phyloP scores from a whole-genome alignment of 2,329 filamentous ascomycete genomes.

The Penicillium paneum region DNA sequence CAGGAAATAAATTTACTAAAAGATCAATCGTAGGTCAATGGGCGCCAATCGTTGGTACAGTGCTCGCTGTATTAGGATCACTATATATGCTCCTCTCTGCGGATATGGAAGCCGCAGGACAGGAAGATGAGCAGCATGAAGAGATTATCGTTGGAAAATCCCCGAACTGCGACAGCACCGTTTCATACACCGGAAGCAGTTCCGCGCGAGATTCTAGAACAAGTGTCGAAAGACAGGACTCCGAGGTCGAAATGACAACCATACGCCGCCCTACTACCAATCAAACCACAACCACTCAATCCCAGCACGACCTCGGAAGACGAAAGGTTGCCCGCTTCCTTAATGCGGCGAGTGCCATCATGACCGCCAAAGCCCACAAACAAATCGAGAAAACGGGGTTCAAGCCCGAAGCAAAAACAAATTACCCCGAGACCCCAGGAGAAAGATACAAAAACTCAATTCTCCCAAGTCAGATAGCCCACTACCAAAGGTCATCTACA shows the following conservation, averaged over 20 bases:
- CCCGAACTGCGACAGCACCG: background rate
- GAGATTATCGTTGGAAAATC: background rate
- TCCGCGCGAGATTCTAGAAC: conserved; percentile 1
- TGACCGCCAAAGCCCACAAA: conserved; percentile 50
- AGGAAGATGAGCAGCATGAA: conserved; percentile 6
- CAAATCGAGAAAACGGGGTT: conserved; percentile 52
- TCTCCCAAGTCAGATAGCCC: conserved; percentile 26
- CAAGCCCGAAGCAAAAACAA: conserved; percentile 44
- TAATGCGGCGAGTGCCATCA: conserved; percentile 43
- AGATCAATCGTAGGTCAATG: conserved; percentile 27
- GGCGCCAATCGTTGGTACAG: conserved; percentile 51
- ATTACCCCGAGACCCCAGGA: conserved; percentile 58
- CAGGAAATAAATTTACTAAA: background rate
- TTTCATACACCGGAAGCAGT: background rate
- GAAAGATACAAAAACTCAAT: conserved; percentile 47
- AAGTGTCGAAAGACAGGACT: background rate
- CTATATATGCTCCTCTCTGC: conserved; percentile 53
- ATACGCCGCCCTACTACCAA: conserved; percentile 2
- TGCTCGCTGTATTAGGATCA: conserved; percentile 57
- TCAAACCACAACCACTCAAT: background rate
- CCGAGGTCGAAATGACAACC: background rate
- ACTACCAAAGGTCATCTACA: conserved; percentile 40
- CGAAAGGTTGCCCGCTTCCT: conserved; percentile 46
- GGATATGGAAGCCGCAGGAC: conserved; percentile 29
- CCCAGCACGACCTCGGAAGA: conserved; percentile 30